Evolutionary conservation across 768 basidiomycete genomes (phyloP), one percentile per base, ranked within the genome.

Genomic region (Lactifluus volemus): DNA sequence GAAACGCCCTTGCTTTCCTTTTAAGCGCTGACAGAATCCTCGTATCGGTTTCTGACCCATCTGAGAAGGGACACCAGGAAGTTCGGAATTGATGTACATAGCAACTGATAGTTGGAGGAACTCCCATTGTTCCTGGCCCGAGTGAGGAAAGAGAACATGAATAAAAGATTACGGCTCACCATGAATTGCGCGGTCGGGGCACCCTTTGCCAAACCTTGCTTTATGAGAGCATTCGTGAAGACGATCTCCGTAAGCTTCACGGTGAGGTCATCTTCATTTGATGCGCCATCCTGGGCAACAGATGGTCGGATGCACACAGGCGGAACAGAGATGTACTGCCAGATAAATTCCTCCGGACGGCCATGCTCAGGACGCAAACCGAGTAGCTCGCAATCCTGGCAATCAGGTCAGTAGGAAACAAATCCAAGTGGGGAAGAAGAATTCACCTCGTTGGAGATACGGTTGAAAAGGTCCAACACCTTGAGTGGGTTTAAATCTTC

Each of bases 1-100:
- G 75, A 99, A 98, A 50, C 97, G 94, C 68, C 97, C 97, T 72
- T 98, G 96, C 71, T 99, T 99, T 41, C 97, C 97, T 76, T 99
- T 99, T 53, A 99, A 77, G 3, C 97, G 90, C 69, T 99, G 97
- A 49, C 96, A 96, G 70, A 98, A 96, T 15, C 97, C 97, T 57
- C 97, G 86, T 67, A 97, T 96, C 9, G 97, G 96, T 68, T 97
- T 97, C 71, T 90, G 86, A 47, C 89, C 90, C 70, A 84, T 81
- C 71, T 89, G 86, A 3, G 88, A 85, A 1, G 89, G 89, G 11
- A 98, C 85, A 47, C 97, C 97, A 14, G 97, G 97, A 12, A 93
- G 78, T 70, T 98, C 95, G 2, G 96, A 96, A 75, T 98, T 98
- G 77, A 99, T 88, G 73, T 98, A 99, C 82, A 98, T 88, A 0